phyloP scores from a whole-genome alignment of 176 grass and related monocot species.

The Canna indica region DNA sequence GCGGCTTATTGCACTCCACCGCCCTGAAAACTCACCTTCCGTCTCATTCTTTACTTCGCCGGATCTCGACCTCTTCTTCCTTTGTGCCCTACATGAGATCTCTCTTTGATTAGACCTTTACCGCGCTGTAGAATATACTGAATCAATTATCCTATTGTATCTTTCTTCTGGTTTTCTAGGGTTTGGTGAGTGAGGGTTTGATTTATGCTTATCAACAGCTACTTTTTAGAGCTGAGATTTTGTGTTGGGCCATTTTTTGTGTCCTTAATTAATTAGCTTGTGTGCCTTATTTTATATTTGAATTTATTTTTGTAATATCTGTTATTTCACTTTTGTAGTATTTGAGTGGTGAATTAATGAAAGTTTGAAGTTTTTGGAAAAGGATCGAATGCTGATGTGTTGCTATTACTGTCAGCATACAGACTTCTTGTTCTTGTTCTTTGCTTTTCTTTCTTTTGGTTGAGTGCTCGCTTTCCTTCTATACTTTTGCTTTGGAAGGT shows the following conservation, averaged over 20 bases:
- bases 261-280: not conserved
- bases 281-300: too few species aligned
- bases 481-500: not conserved
- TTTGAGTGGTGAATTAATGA: too few species aligned
- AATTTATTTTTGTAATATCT: too few species aligned
- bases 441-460: not conserved
- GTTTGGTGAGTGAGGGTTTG: not conserved
- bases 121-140: not conserved
- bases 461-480: not conserved
- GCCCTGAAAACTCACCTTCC: not conserved
- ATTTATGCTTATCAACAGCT: not conserved
- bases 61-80: conserved; percentile 20
- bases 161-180: not conserved
- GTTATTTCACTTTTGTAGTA: too few species aligned
- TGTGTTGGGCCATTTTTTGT: not conserved
- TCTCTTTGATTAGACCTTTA: not conserved
- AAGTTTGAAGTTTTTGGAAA: too few species aligned
- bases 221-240: conserved; percentile 7
- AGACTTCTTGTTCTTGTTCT: not conserved
- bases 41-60: conserved; percentile 17
- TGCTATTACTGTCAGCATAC: not conserved
- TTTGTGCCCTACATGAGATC: conserved; percentile 1
- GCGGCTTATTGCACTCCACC: not conserved
- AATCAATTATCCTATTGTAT: not conserved
- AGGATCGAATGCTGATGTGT: not conserved